phyloP scores from a whole-genome alignment of 306 rosid genomes.

The Rubus idaeus region DNA sequence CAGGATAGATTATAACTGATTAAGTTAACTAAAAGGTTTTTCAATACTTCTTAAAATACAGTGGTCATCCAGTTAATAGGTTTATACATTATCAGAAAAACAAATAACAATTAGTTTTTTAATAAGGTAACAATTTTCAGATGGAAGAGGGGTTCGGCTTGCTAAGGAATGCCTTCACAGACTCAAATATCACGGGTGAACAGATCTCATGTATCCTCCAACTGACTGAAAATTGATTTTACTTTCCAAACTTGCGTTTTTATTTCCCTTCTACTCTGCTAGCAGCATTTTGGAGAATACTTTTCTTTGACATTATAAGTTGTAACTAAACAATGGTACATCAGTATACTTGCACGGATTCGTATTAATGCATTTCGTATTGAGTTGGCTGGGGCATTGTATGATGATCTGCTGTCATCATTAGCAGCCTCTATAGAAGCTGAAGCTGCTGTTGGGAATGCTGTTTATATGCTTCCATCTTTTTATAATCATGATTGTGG shows the following conservation, averaged over 20 bases:
- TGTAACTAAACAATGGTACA: slow-evolving; percentile 82
- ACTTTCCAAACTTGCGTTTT: slow-evolving; percentile 6
- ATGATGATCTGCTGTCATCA: slow-evolving; percentile 71
- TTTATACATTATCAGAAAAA: background rate
- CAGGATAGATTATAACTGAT: background rate
- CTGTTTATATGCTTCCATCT: slow-evolving; percentile 85
- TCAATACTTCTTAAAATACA: background rate
- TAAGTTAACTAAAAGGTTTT: background rate
- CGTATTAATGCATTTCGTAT: slow-evolving; percentile 86
- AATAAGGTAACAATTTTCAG: slow-evolving; percentile 44
- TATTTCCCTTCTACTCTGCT: background rate
- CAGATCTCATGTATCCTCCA: slow-evolving; percentile 75
- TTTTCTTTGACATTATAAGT: slow-evolving; percentile 67
- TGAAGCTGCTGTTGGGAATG: slow-evolving; percentile 83
- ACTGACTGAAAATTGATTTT: slow-evolving; percentile 10
- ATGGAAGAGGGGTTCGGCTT: slow-evolving; percentile 69
- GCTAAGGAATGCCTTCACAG: slow-evolving; percentile 56
- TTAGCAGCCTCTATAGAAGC: slow-evolving; percentile 75
- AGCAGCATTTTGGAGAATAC: slow-evolving; percentile 13
- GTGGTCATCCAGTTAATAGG: background rate
- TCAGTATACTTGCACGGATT: slow-evolving; percentile 65
- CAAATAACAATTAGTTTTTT: background rate
- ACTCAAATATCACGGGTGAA: slow-evolving; percentile 48
- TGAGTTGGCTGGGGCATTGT: slow-evolving; percentile 58
- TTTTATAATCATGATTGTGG: slow-evolving; percentile 97